phyloP scores from a whole-genome alignment of 371 early-diverging fungal species.

The Fennellomyces sp. region DNA sequence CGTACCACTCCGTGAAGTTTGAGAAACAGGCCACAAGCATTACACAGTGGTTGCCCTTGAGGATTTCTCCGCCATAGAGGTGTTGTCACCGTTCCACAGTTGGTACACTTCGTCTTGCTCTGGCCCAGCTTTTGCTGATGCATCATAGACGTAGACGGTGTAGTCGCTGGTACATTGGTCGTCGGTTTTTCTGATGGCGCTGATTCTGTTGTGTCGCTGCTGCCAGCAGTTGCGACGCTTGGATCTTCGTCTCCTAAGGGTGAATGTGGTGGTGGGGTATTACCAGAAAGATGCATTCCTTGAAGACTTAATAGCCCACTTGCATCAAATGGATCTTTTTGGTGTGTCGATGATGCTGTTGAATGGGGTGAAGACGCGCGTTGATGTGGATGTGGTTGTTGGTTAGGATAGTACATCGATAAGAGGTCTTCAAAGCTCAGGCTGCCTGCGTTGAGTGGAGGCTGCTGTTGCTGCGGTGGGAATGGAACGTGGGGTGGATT shows the following conservation, averaged over 20 bases:
- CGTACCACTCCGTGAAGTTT: conserved; percentile 35
- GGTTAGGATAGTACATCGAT: conserved; percentile 20
- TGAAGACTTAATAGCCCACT: conserved; percentile 3
- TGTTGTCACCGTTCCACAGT: conserved; percentile 28
- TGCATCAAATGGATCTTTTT: conserved; percentile 5
- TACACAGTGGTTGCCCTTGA: conserved; percentile 32
- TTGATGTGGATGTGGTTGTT: conserved; percentile 7
- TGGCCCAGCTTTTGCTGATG: conserved; percentile 3
- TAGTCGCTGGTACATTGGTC: not conserved
- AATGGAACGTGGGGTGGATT: not conserved
- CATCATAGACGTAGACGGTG: not conserved
- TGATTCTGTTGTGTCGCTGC: not conserved
- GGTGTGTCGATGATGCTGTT: not conserved
- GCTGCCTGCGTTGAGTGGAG: conserved; percentile 20
- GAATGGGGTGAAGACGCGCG: too few species aligned
- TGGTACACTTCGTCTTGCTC: conserved; percentile 28
- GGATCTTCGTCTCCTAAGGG: not conserved
- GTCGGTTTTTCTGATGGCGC: not conserved
- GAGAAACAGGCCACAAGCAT: conserved; percentile 33
- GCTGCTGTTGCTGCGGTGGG: not conserved
- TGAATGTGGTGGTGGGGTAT: not conserved
- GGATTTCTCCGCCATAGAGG: conserved; percentile 34
- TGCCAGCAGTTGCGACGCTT: not conserved
- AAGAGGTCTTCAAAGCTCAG: conserved; percentile 30
- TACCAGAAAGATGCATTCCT: conserved; percentile 3